Base-by-base conservation (phyloP, 2,329 filamentous ascomycete species). In the Paraphaeosphaeria sporulosa region DNA sequence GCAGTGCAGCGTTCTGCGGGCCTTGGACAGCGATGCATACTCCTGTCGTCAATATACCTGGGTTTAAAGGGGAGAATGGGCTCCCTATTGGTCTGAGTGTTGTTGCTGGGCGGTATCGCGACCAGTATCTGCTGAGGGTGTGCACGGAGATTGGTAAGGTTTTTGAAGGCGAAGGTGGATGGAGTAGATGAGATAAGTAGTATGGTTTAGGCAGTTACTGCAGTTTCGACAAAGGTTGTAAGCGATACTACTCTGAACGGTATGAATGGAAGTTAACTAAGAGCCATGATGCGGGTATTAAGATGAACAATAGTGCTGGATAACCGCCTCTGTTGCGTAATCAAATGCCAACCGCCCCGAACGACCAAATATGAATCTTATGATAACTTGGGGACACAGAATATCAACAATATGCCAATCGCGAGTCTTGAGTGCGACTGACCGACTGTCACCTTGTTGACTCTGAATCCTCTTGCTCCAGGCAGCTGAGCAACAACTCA, bases 11-110 rank as follows among this genome's bases (percentile, higher is more conserved):
- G 0, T 86, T 86, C 59, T 84, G 83, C 64, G 67, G 71, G 15
- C 80, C 82, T 0, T 86, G 84, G 85, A 86, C 85, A 25, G 84
- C 86, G 34, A 64, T 90, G 15, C 88, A 90, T 62, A 84, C 81
- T 0, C 88, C 88, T 0, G 85, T 87, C 0, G 74, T 90, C n/a
- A 90, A 90, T 60, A 72, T 90, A 0, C 87, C 87, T 0, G 88
- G 87, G 0, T 90, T 90, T 64, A 74, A 79, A 36, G 87, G 88
- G 0, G 78, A 79, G 32, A 80, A 84, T 59, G 82, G 80, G 0
- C 74, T 90, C 80, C 89, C 88, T 0, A 81, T 90, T 40, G 88
- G 89, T 0, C 65, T 87, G 21, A 85, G 84, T 0, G 67, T 87
- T 1, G 81, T 87, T 0, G 79, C 78, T 0, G 76, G 81, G 1